Percentiles rank a stretch among this genome's conserved stretches.
These are phyloP conservation scores for Pneumocystis sp. DNA, from an alignment of 1,139 yeast genomes.

Conservation along the genomic window DNA sequence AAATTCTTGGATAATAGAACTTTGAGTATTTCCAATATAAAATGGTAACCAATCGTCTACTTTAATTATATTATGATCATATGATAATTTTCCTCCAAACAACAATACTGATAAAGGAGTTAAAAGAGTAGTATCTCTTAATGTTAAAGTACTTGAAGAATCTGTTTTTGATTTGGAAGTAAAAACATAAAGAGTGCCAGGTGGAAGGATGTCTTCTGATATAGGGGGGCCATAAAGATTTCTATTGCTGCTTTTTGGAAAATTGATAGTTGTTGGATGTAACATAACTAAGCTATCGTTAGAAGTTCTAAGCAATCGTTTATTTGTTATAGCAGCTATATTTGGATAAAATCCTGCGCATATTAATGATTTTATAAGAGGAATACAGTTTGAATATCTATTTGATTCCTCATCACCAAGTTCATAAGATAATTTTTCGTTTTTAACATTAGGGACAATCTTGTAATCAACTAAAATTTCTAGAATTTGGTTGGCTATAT, in stretches of 20 bases:
- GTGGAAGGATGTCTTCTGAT: not conserved
- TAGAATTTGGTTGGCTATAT: constrained; percentile 13
- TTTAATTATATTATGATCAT: not conserved
- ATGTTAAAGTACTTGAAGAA: not conserved
- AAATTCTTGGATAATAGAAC: not conserved
- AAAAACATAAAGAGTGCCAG: not conserved
- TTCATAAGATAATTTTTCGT: not conserved
- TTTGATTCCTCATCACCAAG: constrained; percentile 14
- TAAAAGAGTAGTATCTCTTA: not conserved
- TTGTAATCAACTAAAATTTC: constrained; percentile 10
- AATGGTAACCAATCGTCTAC: constrained; percentile 1
- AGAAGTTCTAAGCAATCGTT: constrained; percentile 12
- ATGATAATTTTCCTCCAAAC: not conserved
- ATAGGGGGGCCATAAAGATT: not conserved
- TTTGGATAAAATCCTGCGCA: constrained; percentile 16
- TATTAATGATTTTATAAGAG: constrained; percentile 13
- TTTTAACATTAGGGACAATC: not conserved
- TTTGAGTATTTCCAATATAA: not conserved
- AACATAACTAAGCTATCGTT: constrained; percentile 11
- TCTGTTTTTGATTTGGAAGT: not conserved
- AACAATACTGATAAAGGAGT: not conserved
- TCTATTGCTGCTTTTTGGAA: not conserved
- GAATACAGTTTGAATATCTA: constrained; percentile 10
- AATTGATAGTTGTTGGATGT: constrained; percentile 21
- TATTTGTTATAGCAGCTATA: constrained; percentile 10